Base-by-base conservation (phyloP, 2,329 filamentous ascomycete species). In the Xylaria digitata region DNA sequence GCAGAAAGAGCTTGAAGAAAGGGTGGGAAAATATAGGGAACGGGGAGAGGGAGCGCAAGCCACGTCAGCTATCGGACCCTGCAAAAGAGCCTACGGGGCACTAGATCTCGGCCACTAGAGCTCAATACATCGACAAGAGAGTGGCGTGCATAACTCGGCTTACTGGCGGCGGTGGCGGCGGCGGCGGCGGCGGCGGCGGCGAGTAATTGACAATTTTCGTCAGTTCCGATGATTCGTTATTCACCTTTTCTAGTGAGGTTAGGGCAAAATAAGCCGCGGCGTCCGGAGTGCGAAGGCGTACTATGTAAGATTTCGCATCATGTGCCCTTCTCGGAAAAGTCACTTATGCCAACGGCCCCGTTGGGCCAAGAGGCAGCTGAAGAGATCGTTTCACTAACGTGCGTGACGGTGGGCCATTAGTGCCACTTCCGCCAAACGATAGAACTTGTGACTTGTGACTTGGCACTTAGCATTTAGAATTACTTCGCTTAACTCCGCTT, bases 361-460 rank as follows among this genome's bases (percentile, higher is more conserved):
- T 26, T 37, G 26, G 37, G 66, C 66, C 50, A 66, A 66, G 66
- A 50, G 52, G 32, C 46, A 60, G 66, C 66, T 69, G 66, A 68
- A 66, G 19, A 49, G 40, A 17, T 61, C 34, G 61, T 55, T 46
- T 50, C 61, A 61, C 58, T 58, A 42, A 46, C 32, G 23, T 48
- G 53, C n/a, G n/a, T n/a, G n/a, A n/a, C n/a, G n/a, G n/a, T n/a
- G n/a, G n/a, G n/a, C n/a, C n/a, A n/a, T n/a, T n/a, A n/a, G n/a
- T n/a, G n/a, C n/a, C n/a, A n/a, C n/a, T n/a, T n/a, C n/a, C n/a
- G n/a, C n/a, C n/a, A n/a, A n/a, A n/a, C n/a, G n/a, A n/a, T n/a
- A n/a, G n/a, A n/a, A n/a, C n/a, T n/a, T n/a, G n/a, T n/a, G n/a
- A n/a, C n/a, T n/a, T n/a, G n/a, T n/a, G n/a, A n/a, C n/a, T n/a